phyloP scores from a whole-genome alignment of 2,329 filamentous ascomycete genomes.

The Clonostachys chloroleuca region DNA sequence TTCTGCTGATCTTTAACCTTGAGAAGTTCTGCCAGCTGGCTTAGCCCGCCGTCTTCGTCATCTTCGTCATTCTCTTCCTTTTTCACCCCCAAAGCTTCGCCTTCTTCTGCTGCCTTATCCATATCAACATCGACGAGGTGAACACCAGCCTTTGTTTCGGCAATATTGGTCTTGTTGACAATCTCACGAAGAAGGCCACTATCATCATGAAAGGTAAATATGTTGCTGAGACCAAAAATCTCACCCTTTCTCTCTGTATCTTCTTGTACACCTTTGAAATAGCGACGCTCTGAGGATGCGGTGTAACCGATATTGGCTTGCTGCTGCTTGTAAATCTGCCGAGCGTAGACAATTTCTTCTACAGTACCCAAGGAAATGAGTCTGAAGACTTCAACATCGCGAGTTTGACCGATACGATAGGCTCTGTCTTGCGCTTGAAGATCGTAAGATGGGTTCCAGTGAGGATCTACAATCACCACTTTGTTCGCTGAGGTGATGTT shows the following conservation, averaged over 20 bases:
- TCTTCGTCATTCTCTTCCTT: slow-evolving; percentile 45
- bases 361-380: slow-evolving; percentile 89
- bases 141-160: slow-evolving; percentile 84
- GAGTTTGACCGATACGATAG: slow-evolving; percentile 88
- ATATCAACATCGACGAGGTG: slow-evolving; percentile 73
- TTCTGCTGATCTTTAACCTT: slow-evolving; percentile 40
- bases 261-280: slow-evolving; percentile 93
- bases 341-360: slow-evolving; percentile 94
- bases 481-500: slow-evolving; percentile 99
- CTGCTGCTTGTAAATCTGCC: slow-evolving; percentile 98
- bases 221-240: slow-evolving; percentile 84
- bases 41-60: slow-evolving; percentile 60
- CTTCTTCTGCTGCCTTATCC: slow-evolving; percentile 51
- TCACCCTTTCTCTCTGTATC: slow-evolving; percentile 80
- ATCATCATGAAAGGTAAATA: slow-evolving; percentile 79
- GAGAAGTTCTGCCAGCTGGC: slow-evolving; percentile 60
- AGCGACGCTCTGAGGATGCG: slow-evolving; percentile 84
- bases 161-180: slow-evolving; percentile 96
- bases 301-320: slow-evolving; percentile 97
- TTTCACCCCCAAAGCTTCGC: slow-evolving; percentile 34
- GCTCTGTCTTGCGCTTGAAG: slow-evolving; percentile 94
- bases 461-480: slow-evolving; percentile 93
- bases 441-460: slow-evolving; percentile 96
- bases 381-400: slow-evolving; percentile 93
- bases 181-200: slow-evolving; percentile 87